A percentile compares a stretch with the other conserved stretches of the same genome.
Conservation (phyloP, 2,329 filamentous ascomycete species). For the Fusarium nanum region DNA sequence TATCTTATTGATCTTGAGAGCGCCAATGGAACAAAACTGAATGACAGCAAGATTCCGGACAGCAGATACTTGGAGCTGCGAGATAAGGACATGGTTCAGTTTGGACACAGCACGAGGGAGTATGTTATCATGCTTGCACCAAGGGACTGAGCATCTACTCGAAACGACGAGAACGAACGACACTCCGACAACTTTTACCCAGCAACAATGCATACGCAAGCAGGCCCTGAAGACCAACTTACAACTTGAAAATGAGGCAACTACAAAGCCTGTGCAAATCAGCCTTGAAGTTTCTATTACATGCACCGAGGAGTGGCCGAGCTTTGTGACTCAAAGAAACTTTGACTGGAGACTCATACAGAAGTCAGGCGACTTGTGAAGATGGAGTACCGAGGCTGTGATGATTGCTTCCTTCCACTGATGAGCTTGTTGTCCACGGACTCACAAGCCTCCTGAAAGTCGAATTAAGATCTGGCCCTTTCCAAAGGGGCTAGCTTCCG, state of each 20-base stretch:
- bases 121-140: conserved; percentile 92
- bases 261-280: neutral
- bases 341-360: neutral
- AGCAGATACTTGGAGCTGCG: conserved; percentile 87
- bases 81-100: conserved; percentile 88
- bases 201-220: neutral
- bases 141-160: conserved; percentile 49
- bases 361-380: neutral
- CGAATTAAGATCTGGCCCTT: neutral
- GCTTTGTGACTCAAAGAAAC: conserved; percentile 20
- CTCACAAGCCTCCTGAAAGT: neutral
- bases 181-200: too few species aligned
- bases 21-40: conserved; percentile 88
- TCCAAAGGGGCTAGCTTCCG: neutral
- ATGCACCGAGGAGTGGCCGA: conserved; percentile 1
- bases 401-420: neutral
- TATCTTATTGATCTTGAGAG: conserved; percentile 96
- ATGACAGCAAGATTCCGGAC: conserved; percentile 77
- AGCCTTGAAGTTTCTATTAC: neutral
- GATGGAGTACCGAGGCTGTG: neutral
- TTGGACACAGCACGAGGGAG: conserved; percentile 89
- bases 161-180: neutral
- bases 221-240: neutral
- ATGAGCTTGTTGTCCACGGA: neutral
- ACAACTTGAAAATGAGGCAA: neutral